Conservation (phyloP, 306 rosid genomes). For the Cercis canadensis region DNA sequence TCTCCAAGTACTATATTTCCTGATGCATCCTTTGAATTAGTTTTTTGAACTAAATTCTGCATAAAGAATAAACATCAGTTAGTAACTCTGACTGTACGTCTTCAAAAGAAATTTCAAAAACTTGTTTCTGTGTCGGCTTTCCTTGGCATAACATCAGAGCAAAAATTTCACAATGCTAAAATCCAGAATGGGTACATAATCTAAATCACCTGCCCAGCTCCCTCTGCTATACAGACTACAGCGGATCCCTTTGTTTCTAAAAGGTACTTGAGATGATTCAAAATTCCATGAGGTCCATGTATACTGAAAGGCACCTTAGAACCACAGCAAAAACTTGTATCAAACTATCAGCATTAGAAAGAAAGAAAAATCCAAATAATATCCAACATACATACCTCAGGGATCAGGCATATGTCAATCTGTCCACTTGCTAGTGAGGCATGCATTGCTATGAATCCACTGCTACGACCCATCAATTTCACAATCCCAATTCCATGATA, state of each 20-base stretch:
- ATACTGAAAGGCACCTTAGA: conserved; percentile 74
- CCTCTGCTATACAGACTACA: conserved; percentile 92
- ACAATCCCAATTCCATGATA: conserved; percentile 96
- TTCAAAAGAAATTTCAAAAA: conserved; percentile 16
- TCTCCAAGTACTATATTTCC: conserved; percentile 88
- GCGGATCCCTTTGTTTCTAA: conserved; percentile 95
- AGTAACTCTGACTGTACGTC: too few species aligned
- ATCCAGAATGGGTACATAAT: background rate
- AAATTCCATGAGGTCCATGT: conserved; percentile 87
- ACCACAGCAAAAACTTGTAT: conserved; percentile 41
- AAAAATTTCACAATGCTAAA: background rate
- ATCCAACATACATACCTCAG: conserved; percentile 70
- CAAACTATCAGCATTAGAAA: conserved; percentile 30
- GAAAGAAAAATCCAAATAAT: conserved; percentile 20
- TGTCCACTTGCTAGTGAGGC: conserved; percentile 97
- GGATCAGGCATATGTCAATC: conserved; percentile 90
- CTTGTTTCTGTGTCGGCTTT: background rate
- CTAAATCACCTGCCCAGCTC: conserved; percentile 92
- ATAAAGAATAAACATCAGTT: conserved; percentile 32
- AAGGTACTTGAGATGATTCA: conserved; percentile 83
- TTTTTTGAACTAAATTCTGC: conserved; percentile 88
- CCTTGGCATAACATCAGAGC: background rate
- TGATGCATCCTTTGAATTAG: conserved; percentile 93
- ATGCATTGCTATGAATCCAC: conserved; percentile 99
- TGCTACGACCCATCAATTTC: conserved; percentile 99